Evolutionary conservation across 768 basidiomycete genomes (phyloP).

Genomic region (Sistotremastrum niveocremeum): DNA sequence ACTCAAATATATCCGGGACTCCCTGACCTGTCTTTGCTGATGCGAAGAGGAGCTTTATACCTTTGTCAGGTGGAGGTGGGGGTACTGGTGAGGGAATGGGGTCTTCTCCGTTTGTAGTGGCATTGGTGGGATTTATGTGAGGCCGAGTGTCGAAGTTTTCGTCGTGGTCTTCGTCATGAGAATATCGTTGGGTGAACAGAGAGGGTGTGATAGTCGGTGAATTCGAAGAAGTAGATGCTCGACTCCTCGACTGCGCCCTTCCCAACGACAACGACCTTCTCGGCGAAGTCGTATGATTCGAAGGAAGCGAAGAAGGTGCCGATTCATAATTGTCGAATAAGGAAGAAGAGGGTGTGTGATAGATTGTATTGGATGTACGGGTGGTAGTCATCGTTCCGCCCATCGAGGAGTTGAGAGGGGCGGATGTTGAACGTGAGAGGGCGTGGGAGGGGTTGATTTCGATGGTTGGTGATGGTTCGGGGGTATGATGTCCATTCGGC

Average conservation of each 20-base stretch:
- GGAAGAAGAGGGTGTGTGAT: conserved; percentile 74
- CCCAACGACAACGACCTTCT: no score
- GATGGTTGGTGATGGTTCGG: conserved; percentile 15
- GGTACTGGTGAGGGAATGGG: conserved; percentile 1
- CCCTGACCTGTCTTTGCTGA: conserved; percentile 70
- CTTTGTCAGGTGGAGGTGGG: conserved; percentile 28
- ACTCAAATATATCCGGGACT: conserved; percentile 63
- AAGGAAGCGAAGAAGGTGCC: conserved; percentile 39
- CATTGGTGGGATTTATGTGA: conserved; percentile 7
- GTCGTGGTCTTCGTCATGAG: neutral
- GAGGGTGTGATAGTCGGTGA: conserved; percentile 48
- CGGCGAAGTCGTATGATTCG: conserved; percentile 8
- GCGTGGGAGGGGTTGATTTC: conserved; percentile 19
- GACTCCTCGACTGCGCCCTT: no score
- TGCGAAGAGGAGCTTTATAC: conserved; percentile 59
- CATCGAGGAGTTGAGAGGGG: conserved; percentile 18
- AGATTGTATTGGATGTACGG: conserved; percentile 45
- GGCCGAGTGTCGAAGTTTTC: conserved; percentile 8
- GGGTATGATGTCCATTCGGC: conserved; percentile 8
- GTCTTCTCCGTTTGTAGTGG: conserved; percentile 6
- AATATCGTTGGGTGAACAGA: conserved; percentile 30
- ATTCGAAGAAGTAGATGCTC: conserved; percentile 31
- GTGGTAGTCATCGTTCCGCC: conserved; percentile 44
- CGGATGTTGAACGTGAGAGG: conserved; percentile 35
- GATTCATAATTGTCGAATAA: conserved; percentile 49